These are phyloP conservation scores for Monosporascus ibericus DNA, from an alignment of 2,329 filamentous ascomycete genomes.

Conservation along the genomic window DNA sequence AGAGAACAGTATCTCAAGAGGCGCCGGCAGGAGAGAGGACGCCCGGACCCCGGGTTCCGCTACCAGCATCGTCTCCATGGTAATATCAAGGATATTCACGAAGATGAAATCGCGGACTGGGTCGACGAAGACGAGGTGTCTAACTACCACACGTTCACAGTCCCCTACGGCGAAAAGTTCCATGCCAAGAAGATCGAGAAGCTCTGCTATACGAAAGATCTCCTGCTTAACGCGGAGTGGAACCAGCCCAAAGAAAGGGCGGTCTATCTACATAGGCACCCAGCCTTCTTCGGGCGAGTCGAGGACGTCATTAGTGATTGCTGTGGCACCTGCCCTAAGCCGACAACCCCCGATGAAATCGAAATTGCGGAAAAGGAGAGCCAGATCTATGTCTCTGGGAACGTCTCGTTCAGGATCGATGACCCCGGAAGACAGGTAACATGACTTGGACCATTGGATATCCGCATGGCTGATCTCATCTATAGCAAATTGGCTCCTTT, in stretches of 20 bases:
- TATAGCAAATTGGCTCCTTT: slow-evolving; percentile 56
- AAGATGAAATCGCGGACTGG: slow-evolving; percentile 83
- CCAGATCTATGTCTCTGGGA: slow-evolving; percentile 71
- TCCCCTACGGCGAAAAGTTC: slow-evolving; percentile 59
- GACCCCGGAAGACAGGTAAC: slow-evolving; percentile 66
- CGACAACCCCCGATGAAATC: slow-evolving; percentile 64
- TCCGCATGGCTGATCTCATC: slow-evolving; percentile 6
- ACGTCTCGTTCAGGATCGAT: slow-evolving; percentile 69
- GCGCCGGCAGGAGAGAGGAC: slow-evolving; percentile 64
- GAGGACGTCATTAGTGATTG: slow-evolving; percentile 74
- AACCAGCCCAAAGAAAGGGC: slow-evolving; percentile 70
- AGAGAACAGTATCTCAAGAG: slow-evolving; percentile 66
- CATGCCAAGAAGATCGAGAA: slow-evolving; percentile 71
- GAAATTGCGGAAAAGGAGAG: slow-evolving; percentile 65
- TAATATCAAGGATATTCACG: slow-evolving; percentile 71
- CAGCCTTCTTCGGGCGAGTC: slow-evolving; percentile 75
- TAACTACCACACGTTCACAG: slow-evolving; percentile 71
- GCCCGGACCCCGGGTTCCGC: slow-evolving; percentile 47
- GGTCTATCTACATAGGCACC: slow-evolving; percentile 75
- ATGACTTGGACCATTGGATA: slow-evolving; percentile 15
- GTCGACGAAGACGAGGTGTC: slow-evolving; percentile 69
- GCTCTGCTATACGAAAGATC: slow-evolving; percentile 72
- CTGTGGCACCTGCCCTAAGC: slow-evolving; percentile 70
- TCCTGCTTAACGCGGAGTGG: slow-evolving; percentile 83
- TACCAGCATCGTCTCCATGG: slow-evolving; percentile 44